Percentiles rank a stretch among this genome's conserved stretches.
phyloP scores from a whole-genome alignment of 2,329 filamentous ascomycete genomes.

The Taxawa tesnikishii region DNA sequence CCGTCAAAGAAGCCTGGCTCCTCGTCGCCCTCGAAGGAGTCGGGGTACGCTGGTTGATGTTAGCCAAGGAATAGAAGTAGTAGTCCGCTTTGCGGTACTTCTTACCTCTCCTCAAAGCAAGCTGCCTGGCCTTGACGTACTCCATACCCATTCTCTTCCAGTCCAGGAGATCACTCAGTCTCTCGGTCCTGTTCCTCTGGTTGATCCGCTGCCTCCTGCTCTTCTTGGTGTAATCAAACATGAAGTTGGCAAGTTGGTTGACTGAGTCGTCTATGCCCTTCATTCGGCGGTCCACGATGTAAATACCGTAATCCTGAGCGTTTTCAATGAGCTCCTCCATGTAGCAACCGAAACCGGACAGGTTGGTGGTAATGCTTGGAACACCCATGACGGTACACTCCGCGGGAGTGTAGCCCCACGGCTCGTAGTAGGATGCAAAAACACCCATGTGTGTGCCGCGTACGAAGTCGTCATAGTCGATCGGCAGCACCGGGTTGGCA shows the following conservation, averaged over 20 bases:
- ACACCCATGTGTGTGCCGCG: slow-evolving; percentile 91
- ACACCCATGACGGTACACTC: slow-evolving; percentile 99
- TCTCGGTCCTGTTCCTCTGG: slow-evolving; percentile 92
- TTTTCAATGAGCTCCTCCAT: slow-evolving; percentile 99
- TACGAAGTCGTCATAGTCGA: slow-evolving; percentile 98
- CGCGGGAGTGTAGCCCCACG: slow-evolving; percentile 96
- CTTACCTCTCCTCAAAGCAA: slow-evolving; percentile 64
- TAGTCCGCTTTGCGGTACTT: too few relatives aligned
- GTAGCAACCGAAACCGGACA: slow-evolving; percentile 96
- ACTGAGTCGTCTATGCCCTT: slow-evolving; percentile 97
- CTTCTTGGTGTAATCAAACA: slow-evolving; percentile 91
- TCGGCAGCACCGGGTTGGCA: slow-evolving; percentile 81
- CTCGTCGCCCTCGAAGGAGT: slow-evolving; percentile 64
- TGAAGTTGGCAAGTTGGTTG: slow-evolving; percentile 82
- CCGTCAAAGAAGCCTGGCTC: slow-evolving; percentile 86
- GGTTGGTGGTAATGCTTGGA: slow-evolving; percentile 92
- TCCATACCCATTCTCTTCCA: slow-evolving; percentile 99
- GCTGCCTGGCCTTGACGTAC: slow-evolving; percentile 92
- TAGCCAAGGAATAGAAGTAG: not conserved
- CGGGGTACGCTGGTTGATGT: slow-evolving; percentile 81
- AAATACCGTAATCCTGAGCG: slow-evolving; percentile 94
- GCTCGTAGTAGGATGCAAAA: slow-evolving; percentile 97
- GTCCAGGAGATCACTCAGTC: slow-evolving; percentile 85
- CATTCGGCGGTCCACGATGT: slow-evolving; percentile 89
- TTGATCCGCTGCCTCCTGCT: slow-evolving; percentile 95